A percentile compares a stretch with the other conserved stretches of the same genome.
Conservation (phyloP, 352 stramenopile species). For the Pythium oligandrum region DNA sequence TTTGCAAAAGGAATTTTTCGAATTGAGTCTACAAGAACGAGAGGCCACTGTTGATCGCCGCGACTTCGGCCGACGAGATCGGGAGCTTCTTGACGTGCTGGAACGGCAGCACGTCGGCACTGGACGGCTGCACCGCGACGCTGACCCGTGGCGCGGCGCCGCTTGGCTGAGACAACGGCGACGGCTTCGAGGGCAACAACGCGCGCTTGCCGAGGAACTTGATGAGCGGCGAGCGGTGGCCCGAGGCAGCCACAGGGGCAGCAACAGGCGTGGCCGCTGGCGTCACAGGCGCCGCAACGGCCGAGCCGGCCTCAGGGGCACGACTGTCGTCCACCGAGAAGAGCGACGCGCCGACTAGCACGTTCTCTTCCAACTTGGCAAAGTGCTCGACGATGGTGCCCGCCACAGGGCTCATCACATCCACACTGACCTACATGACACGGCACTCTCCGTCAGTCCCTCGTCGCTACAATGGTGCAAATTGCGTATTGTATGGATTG, state of each 20-base stretch:
- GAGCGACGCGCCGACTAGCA: slow-evolving; percentile 92
- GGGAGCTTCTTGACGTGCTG: slow-evolving; percentile 56
- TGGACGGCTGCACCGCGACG: slow-evolving; percentile 40
- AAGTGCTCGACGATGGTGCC: slow-evolving; percentile 93
- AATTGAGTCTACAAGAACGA: slow-evolving; percentile 49
- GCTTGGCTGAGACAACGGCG: slow-evolving; percentile 18
- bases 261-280: slow-evolving; percentile 34
- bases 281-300: slow-evolving; percentile 5
- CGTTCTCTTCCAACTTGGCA: slow-evolving; percentile 93
- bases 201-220: slow-evolving; percentile 72
- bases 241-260: slow-evolving; percentile 23
- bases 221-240: slow-evolving; percentile 53
- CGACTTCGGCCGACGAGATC: slow-evolving; percentile 56
- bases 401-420: slow-evolving; percentile 86
- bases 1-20: too few relatives aligned
- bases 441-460: not conserved
- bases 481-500: not conserved
- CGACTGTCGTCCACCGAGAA: slow-evolving; percentile 91
- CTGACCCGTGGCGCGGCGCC: slow-evolving; percentile 12
- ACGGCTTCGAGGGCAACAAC: slow-evolving; percentile 41
- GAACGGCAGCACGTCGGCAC: slow-evolving; percentile 61
- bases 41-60: slow-evolving; percentile 78
- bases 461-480: too few relatives aligned
- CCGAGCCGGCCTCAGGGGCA: slow-evolving; percentile 20
- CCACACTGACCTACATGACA: slow-evolving; percentile 67